Evolutionary conservation across 2,329 filamentous ascomycete species (phyloP), one percentile per base, ranked within the genome.

Genomic region (Tolypocladium pustulatum): DNA sequence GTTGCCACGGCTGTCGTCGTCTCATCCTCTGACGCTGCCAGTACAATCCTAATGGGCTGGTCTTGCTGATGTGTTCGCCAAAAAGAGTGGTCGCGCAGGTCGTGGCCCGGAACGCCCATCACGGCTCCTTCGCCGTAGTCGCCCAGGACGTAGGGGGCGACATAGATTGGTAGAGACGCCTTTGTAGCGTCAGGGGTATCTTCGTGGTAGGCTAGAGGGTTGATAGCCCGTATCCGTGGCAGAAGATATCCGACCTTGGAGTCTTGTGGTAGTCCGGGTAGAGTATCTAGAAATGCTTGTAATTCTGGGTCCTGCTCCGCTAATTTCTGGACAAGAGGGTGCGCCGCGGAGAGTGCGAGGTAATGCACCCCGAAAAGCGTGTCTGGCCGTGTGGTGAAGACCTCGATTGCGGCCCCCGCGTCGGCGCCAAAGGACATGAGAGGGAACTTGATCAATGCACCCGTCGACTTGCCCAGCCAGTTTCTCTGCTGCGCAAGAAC

Each of bases 21-120:
- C 54, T 78, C 79, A 52, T 79, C 76, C 22, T 78, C 75, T 0
- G 79, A 76, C 3, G 77, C 72, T 1, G 78, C 74, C 43, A 93
- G 75, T 1, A 91, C 90, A 52, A 83, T 73, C 2, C 82, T 78
- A 36, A 92, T 79, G 2, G 83, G 82, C 53, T 82, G 75, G 4
- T 81, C 76, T 7, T 78, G 76, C 36, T 81, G 77, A 63, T 95
- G 90, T 59, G 85, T 77, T 64, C 81, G 84, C 88, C 90, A 96
- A 69, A 96, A 96, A 1, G 83, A 81, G 71, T 89, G 79, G 65
- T 96, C 91, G 57, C 90, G 82, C 5, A 79, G 69, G 71, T 96
- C 91, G 67, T 96, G 91, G 2, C 86, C 91, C 0, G 91, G 91
- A 9, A 96, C 91, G 51, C 91, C 91, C 91, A 96, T 96, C 2